Evolutionary conservation across 2,329 filamentous ascomycete genomes (phyloP).

Genomic region (Trichoderma polysporum): DNA sequence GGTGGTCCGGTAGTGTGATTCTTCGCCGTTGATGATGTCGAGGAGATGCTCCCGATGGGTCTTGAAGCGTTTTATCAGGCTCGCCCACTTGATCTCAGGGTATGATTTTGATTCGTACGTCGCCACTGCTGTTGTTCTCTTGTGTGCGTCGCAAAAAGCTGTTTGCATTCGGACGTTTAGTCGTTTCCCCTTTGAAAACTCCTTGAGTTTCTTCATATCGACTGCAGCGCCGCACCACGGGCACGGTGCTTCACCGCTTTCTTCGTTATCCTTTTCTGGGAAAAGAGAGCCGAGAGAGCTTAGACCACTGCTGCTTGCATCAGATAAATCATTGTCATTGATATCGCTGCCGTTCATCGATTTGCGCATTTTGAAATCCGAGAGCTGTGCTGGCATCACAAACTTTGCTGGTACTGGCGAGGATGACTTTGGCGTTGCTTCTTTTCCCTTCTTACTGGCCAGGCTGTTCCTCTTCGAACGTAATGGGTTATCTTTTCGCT

Average conservation of each 20-base stretch:
- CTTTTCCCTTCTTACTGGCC: not conserved
- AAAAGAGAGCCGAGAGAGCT: not conserved
- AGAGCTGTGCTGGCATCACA: conserved; percentile 24
- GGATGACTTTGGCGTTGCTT: conserved; percentile 7
- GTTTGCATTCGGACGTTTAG: conserved; percentile 60
- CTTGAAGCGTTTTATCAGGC: conserved; percentile 58
- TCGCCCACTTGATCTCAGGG: conserved; percentile 68
- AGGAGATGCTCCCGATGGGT: conserved; percentile 56
- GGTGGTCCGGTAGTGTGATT: conserved; percentile 60
- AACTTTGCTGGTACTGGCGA: conserved; percentile 26
- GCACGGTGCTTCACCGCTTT: conserved; percentile 51
- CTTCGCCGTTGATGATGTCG: conserved; percentile 57
- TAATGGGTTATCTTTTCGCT: not conserved
- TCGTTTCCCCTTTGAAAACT: conserved; percentile 47
- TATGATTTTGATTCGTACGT: conserved; percentile 57
- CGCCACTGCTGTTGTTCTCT: conserved; percentile 51
- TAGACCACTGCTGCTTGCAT: not conserved
- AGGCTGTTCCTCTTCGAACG: not conserved
- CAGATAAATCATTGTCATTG: not conserved
- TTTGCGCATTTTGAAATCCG: conserved; percentile 15
- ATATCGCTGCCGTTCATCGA: not conserved
- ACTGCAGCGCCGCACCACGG: conserved; percentile 67
- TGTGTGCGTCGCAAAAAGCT: conserved; percentile 65
- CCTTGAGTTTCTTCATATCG: conserved; percentile 52
- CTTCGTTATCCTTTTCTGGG: not conserved